phyloP scores from a whole-genome alignment of 768 basidiomycete species.

The Panaeolus cyanescens region DNA sequence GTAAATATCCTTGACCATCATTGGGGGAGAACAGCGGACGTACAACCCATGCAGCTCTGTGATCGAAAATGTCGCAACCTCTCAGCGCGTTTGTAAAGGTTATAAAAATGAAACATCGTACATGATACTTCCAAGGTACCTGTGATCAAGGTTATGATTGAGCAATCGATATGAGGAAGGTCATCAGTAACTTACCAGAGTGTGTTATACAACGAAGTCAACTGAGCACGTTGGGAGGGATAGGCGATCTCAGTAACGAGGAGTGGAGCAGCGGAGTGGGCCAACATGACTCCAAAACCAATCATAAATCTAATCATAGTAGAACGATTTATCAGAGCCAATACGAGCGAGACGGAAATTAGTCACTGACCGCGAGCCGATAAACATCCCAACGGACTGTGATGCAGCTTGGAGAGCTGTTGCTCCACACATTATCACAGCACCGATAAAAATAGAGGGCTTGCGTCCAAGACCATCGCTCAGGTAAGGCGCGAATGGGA shows the following conservation, averaged over 20 bases:
- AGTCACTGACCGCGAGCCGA: conserved; percentile 57
- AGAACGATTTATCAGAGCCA: background rate
- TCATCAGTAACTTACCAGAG: conserved; percentile 87
- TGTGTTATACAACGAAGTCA: conserved; percentile 81
- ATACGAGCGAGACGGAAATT: background rate
- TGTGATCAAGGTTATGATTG: background rate
- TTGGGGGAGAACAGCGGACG: background rate
- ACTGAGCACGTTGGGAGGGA: conserved; percentile 78
- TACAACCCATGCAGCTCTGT: background rate
- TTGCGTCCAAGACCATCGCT: conserved; percentile 76
- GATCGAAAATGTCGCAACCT: too few species aligned
- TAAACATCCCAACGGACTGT: conserved; percentile 75
- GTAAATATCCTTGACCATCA: too few species aligned
- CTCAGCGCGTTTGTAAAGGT: too few species aligned
- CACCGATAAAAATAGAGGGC: conserved; percentile 65
- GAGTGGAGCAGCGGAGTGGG: conserved; percentile 78
- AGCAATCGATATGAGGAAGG: background rate
- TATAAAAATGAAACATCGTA: background rate
- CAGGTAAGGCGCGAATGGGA: conserved; percentile 71
- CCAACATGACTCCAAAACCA: conserved; percentile 77
- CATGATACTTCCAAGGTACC: background rate
- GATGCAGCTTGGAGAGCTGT: conserved; percentile 71
- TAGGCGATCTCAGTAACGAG: conserved; percentile 87
- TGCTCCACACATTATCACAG: conserved; percentile 66
- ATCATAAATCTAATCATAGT: conserved; percentile 48